These are phyloP conservation scores for Lithospermum erythrorhizon DNA, from an alignment of 257 asterid genomes.

Conservation along the genomic window DNA sequence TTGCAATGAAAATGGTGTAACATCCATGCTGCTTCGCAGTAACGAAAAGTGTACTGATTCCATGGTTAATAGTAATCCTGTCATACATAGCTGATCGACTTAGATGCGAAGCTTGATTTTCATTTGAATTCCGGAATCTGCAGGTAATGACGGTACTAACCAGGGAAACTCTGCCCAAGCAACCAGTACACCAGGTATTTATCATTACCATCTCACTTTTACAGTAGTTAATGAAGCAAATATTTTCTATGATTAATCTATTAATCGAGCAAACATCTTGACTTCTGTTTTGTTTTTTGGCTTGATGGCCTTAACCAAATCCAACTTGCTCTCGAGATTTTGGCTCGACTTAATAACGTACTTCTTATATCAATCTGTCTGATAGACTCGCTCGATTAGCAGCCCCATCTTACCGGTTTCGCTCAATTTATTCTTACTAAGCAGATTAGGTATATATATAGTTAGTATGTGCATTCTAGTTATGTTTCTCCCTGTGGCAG, in stretches of 20 bases:
- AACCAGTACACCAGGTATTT: slow-evolving; percentile 21
- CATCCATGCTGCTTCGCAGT: slow-evolving; percentile 13
- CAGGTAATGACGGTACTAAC: slow-evolving; percentile 17
- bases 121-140: background rate
- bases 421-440: too few relatives aligned
- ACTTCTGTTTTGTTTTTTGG: background rate
- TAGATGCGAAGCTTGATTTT: background rate
- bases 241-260: too few relatives aligned
- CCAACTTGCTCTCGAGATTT: too few relatives aligned
- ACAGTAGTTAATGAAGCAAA: too few relatives aligned
- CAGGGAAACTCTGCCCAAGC: slow-evolving; percentile 16
- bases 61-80: background rate
- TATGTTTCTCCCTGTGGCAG: slow-evolving; percentile 3
- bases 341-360: background rate
- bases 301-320: background rate
- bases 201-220: background rate
- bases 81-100: background rate
- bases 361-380: too few relatives aligned
- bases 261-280: too few relatives aligned
- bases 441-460: background rate
- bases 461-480: slow-evolving; percentile 5
- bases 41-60: background rate
- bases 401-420: too few relatives aligned
- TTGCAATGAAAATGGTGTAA: slow-evolving; percentile 20
- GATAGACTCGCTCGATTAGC: too few relatives aligned